Conservation (phyloP, 148 eudicot species). For the Vaccinium macrocarpon region DNA sequence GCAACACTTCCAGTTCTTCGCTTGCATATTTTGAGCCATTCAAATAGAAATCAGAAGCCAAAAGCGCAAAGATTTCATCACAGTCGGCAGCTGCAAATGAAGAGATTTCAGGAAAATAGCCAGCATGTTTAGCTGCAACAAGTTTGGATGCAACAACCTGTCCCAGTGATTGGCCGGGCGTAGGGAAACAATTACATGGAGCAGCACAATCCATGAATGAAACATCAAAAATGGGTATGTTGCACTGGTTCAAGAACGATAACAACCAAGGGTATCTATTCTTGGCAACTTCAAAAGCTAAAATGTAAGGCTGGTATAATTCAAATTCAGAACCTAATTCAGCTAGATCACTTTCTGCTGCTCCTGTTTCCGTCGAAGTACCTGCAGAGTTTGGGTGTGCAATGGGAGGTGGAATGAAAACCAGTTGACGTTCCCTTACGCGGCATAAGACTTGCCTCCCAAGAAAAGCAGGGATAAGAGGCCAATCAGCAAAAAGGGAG, state of each 20-base stretch:
- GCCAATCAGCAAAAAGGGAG: constrained; percentile 89
- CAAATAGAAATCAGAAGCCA: constrained; percentile 67
- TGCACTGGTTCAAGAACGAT: constrained; percentile 80
- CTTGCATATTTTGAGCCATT: constrained; percentile 58
- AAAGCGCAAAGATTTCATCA: constrained; percentile 72
- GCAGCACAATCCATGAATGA: constrained; percentile 80
- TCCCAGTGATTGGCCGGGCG: constrained; percentile 64
- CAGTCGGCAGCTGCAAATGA: constrained; percentile 62
- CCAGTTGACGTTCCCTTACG: constrained; percentile 73
- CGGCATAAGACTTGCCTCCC: constrained; percentile 95
- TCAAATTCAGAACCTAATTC: constrained; percentile 44
- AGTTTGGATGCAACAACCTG: constrained; percentile 79
- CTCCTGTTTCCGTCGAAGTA: constrained; percentile 23
- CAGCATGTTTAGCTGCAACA: constrained; percentile 79
- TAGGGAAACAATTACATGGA: constrained; percentile 65
- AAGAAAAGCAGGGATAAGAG: constrained; percentile 93
- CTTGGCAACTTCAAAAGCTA: constrained; percentile 47
- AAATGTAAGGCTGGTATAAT: constrained; percentile 40
- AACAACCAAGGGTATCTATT: constrained; percentile 80
- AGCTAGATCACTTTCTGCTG: constrained; percentile 29
- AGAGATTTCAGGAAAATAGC: constrained; percentile 72
- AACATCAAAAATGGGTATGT: constrained; percentile 80
- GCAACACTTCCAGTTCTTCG: constrained; percentile 74
- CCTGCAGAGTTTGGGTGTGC: constrained; percentile 27
- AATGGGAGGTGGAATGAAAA: constrained; percentile 72